Evolutionary conservation across 2,329 filamentous ascomycete genomes (phyloP), one percentile per base, ranked within the genome.

Genomic region (Fusarium redolens): DNA sequence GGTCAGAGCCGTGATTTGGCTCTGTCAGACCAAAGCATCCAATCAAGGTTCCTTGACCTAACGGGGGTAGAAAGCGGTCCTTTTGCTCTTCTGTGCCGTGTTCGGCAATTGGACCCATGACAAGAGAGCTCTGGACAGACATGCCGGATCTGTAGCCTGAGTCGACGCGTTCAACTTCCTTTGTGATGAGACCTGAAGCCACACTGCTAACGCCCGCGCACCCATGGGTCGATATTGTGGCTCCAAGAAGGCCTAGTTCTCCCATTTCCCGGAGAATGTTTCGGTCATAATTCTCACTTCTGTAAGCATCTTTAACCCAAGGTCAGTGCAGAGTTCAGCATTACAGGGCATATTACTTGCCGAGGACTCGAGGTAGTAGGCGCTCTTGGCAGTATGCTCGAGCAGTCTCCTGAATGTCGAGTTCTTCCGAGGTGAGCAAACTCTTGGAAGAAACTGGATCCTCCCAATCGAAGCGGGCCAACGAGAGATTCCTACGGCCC

Each of bases 21-120:
- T 97, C 95, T 3, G 95, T 97, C 77, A 97, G 83, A n/a, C 95
- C 95, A 82, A 97, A 97, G 74, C 93, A 95, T 41, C 95, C 95
- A 9, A 97, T 82, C 12, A 95, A 82, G 79, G 93, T 92, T 14
- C 95, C 95, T 81, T 93, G 92, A 25, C 93, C 94, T 86, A 97
- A 90, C 13, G 87, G 85, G 1, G 94, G 93, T 14, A 97, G 84
- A 77, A 93, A 94, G 74, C 89, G 92, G 69, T 97, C 91, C 83
- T 97, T 97, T 78, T 94, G 91, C 83, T 97, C 95, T 78, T 92
- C 83, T 20, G 92, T 91, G 10, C 94, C 95, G 77, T 95, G 95
- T 76, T 96, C 93, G 80, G 96, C 86, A 77, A 97, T 97, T 20
- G 93, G 93, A 25, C 94, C 94, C 95, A 97, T 97, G n/a, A 92